These are phyloP conservation scores for Nakazawaea pomicola DNA, from an alignment of 805 yeast species.

Conservation along the genomic window DNA sequence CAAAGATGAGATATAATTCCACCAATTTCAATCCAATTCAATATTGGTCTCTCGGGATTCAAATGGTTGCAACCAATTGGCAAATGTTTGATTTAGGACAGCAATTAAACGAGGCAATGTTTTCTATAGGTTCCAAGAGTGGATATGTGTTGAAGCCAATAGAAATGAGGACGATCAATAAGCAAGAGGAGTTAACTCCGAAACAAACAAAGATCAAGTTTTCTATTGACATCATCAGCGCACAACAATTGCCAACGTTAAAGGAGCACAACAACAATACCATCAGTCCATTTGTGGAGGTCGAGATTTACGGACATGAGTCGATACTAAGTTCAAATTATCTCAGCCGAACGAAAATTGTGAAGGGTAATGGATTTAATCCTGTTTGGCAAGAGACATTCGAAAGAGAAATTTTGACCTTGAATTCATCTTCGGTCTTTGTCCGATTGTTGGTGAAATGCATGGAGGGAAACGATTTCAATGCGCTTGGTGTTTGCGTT, in stretches of 20 bases:
- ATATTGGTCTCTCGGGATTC: conserved; percentile 84
- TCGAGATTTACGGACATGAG: conserved; percentile 52
- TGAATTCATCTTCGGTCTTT: conserved; percentile 46
- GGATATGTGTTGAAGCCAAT: conserved; percentile 84
- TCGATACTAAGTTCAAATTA: conserved; percentile 10
- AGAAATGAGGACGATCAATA: conserved; percentile 17
- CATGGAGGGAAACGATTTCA: conserved; percentile 1
- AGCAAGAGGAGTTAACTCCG: conserved; percentile 16
- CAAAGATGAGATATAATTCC: conserved; percentile 69
- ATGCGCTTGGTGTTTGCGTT: conserved; percentile 50
- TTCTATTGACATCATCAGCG: conserved; percentile 59
- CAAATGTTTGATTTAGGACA: conserved; percentile 88
- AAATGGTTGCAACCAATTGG: conserved; percentile 97
- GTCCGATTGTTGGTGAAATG: conserved; percentile 45
- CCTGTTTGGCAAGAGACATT: conserved; percentile 73
- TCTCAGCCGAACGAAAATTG: conserved; percentile 24
- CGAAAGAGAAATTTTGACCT: conserved; percentile 32
- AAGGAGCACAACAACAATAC: conserved; percentile 40
- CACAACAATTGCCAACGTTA: conserved; percentile 78
- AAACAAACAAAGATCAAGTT: conserved; percentile 22
- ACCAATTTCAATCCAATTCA: conserved; percentile 74
- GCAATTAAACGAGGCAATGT: conserved; percentile 81
- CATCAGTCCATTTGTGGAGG: conserved; percentile 56
- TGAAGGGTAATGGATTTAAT: conserved; percentile 75
- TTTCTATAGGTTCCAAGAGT: conserved; percentile 48